Base-by-base conservation (phyloP, 2,329 filamentous ascomycete genomes). In the Ceratocystis cubensis region DNA sequence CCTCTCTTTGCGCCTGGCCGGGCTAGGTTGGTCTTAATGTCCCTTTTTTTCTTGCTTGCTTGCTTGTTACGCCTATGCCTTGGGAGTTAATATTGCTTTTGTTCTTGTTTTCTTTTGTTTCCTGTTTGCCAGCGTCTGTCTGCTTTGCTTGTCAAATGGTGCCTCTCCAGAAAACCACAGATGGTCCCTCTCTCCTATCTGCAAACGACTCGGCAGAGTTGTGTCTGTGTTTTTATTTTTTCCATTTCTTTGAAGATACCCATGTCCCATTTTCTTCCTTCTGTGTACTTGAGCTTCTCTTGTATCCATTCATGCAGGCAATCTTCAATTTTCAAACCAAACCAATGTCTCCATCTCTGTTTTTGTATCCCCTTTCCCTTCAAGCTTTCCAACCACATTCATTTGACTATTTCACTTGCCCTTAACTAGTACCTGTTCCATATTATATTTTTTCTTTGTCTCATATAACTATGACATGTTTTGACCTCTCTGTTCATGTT, bases 51-150 rank as follows among this genome's bases (percentile, higher is more conserved):
- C 3, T 20, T 41, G 28, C 33, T 66, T 64, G 8, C 61, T 30
- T 41, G 17, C 20, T 63, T 63, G 20, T 56, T 64, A 37, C n/a
- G 30, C 20, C 17, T 53, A 50, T 22, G 46, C 10, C 56, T 56
- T 53, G 64, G 41, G 63, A n/a, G 64, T 57, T 66, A 37, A 66
- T 62, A 59, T 61, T 65, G 46, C 41, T 66, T 22, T 33, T 45
- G 13, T 44, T 57, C 48, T 45, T 44, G 45, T 45, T 41, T 45
- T 45, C 13, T 17, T 44, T 62, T 22, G 8, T 30, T 20, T 41
- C 13, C 13, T 62, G 17, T 30, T 41, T 45, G 17, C 30, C 33
- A 57, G 53, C 53, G 53, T 57, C 53, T 28, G 53, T 57, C 53
- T 57, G 53, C 22, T 57, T 57, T 57, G 53, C 53, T 30, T 30